Evolutionary conservation across 2,329 filamentous ascomycete species (phyloP).

Genomic region (Alternaria novae-zelandiae): DNA sequence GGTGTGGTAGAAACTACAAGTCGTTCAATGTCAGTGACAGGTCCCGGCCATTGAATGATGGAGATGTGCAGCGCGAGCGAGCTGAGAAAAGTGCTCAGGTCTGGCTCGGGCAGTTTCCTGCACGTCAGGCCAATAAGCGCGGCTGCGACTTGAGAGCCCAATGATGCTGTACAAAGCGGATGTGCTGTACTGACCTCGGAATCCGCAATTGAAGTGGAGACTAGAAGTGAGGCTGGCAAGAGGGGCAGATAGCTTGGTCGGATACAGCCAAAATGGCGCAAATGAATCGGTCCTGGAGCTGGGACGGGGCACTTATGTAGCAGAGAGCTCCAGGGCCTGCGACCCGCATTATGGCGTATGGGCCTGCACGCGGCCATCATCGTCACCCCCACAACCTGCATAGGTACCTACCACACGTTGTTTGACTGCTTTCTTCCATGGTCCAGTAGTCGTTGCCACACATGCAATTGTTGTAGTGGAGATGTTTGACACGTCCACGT

Average conservation of each 20-base stretch:
- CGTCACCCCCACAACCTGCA: constrained; percentile 23
- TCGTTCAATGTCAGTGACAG: constrained; percentile 30
- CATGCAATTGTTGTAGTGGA: constrained; percentile 8
- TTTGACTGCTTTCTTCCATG: constrained; percentile 3
- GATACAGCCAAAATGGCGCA: constrained; percentile 26
- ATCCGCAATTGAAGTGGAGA: constrained; percentile 15
- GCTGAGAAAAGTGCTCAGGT: constrained; percentile 22
- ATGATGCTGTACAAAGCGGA: constrained; percentile 28
- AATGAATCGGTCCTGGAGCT: constrained; percentile 15
- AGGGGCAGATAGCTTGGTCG: background rate
- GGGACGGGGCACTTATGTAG: constrained; percentile 39
- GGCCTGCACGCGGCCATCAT: constrained; percentile 32
- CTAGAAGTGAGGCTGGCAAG: constrained; percentile 3
- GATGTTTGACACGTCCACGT: background rate
- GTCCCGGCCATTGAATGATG: constrained; percentile 20
- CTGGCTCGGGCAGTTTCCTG: constrained; percentile 19
- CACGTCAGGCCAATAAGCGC: constrained; percentile 24
- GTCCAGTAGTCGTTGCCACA: background rate
- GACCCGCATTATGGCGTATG: constrained; percentile 37
- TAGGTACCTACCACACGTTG: constrained; percentile 1
- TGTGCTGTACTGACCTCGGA: constrained; percentile 19
- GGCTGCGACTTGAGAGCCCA: constrained; percentile 18
- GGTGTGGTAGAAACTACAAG: constrained; percentile 17
- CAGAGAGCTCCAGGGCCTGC: constrained; percentile 14
- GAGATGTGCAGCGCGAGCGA: constrained; percentile 25